Evolutionary conservation across 2,329 filamentous ascomycete genomes (phyloP).

Genomic region (Sporothrix inflata): DNA sequence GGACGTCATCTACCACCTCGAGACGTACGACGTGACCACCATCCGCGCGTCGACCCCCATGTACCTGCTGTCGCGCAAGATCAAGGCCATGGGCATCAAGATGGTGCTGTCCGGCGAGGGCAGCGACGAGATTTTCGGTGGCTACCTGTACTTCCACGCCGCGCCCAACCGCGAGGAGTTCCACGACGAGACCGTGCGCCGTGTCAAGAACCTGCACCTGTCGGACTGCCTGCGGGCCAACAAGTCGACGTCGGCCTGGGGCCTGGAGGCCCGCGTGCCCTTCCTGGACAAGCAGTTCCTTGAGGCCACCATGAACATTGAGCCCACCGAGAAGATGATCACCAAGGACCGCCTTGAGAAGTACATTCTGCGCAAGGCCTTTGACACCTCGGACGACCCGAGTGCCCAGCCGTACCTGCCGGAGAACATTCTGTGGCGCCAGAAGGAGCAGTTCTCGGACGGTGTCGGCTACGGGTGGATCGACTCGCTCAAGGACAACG

Average conservation of each 20-base stretch:
- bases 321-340: conserved; percentile 95
- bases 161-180: conserved; percentile 90
- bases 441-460: conserved; percentile 99
- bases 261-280: conserved; percentile 93
- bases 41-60: conserved; percentile 98
- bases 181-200: conserved; percentile 90
- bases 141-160: conserved; percentile 97
- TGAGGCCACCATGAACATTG: conserved; percentile 88
- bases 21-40: conserved; percentile 97
- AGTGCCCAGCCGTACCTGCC: conserved; percentile 85
- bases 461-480: conserved; percentile 99
- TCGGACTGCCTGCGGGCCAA: conserved; percentile 97
- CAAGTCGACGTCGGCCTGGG: conserved; percentile 99
- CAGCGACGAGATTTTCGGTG: conserved; percentile 96
- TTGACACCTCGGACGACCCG: conserved; percentile 89
- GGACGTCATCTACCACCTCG: conserved; percentile 97
- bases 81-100: conserved; percentile 99
- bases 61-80: conserved; percentile 97
- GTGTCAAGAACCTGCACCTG: conserved; percentile 94
- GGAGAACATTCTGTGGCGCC: conserved; percentile 92
- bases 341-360: conserved; percentile 89
- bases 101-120: conserved; percentile 98
- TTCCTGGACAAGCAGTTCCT: conserved; percentile 99
- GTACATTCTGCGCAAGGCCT: conserved; percentile 96
- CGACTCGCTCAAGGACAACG: conserved; percentile 92